A percentile compares a stretch with the other conserved stretches of the same genome.
Conservation (phyloP, 1,284 basidiomycete species). For the Pascua guehoae region DNA sequence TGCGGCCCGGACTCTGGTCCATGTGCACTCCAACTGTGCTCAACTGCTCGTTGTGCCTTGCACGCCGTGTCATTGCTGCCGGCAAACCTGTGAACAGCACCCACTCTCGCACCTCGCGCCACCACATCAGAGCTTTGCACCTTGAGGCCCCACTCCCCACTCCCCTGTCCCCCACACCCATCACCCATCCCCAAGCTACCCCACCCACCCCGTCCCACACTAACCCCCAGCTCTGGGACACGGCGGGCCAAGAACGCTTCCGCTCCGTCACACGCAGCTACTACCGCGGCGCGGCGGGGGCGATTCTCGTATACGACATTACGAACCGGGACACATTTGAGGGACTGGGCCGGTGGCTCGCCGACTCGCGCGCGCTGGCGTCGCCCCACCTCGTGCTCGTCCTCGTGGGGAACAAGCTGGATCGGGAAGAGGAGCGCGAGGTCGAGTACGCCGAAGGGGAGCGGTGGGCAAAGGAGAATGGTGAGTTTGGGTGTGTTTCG, state of each 20-base stretch:
- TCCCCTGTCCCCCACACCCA: no score
- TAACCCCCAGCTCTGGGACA: slow-evolving; percentile 77
- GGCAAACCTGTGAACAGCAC: no score
- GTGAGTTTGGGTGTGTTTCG: slow-evolving; percentile 49
- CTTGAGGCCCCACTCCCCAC: not conserved
- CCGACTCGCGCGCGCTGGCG: slow-evolving; percentile 81
- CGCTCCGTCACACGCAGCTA: slow-evolving; percentile 95
- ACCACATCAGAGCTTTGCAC: no score
- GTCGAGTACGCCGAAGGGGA: slow-evolving; percentile 93
- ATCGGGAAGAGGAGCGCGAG: slow-evolving; percentile 87
- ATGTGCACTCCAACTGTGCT: no score
- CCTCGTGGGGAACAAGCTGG: slow-evolving; percentile 92
- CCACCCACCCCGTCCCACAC: not conserved
- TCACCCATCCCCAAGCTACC: not conserved
- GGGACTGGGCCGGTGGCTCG: slow-evolving; percentile 80
- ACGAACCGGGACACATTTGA: slow-evolving; percentile 68
- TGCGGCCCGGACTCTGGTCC: no score
- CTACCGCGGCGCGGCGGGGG: slow-evolving; percentile 92
- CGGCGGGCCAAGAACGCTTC: slow-evolving; percentile 93
- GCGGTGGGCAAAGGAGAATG: slow-evolving; percentile 90
- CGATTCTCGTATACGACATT: slow-evolving; percentile 92
- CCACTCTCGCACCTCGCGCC: no score
- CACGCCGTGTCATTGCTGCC: no score
- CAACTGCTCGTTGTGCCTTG: no score
- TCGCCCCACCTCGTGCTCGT: slow-evolving; percentile 83